These are phyloP conservation scores for Amorphotheca resinae DNA, from an alignment of 495 filamentous ascomycete species.

Conservation along the genomic window DNA sequence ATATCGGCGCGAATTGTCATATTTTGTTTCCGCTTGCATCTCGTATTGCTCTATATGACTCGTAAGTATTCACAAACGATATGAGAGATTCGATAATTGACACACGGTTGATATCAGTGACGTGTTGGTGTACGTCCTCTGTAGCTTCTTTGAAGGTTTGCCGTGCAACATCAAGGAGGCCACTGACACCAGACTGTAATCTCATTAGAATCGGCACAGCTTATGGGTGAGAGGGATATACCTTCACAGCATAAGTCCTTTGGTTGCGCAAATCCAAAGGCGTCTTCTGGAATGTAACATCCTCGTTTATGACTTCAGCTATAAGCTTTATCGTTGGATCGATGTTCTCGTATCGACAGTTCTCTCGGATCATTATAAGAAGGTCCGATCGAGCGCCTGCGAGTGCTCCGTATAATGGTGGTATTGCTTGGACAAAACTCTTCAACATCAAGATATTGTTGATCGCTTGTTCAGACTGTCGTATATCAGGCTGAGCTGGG, in stretches of 20 bases:
- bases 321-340: slow-evolving; percentile 51
- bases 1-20: slow-evolving; percentile 65
- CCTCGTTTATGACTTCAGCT: slow-evolving; percentile 61
- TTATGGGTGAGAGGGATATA: slow-evolving; percentile 20
- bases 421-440: slow-evolving; percentile 56
- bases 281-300: slow-evolving; percentile 62
- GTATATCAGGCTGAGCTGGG: slow-evolving; percentile 50
- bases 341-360: slow-evolving; percentile 51
- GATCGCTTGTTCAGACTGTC: slow-evolving; percentile 63
- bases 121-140: slow-evolving; percentile 59
- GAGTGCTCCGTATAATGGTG: slow-evolving; percentile 56
- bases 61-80: slow-evolving; percentile 15
- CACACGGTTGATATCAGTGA: slow-evolving; percentile 48
- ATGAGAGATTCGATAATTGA: background rate
- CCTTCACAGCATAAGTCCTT: slow-evolving; percentile 83
- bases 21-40: slow-evolving; percentile 54
- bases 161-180: slow-evolving; percentile 75
- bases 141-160: slow-evolving; percentile 78
- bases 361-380: slow-evolving; percentile 50
- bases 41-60: slow-evolving; percentile 39
- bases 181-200: slow-evolving; percentile 64
- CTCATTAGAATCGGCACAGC: background rate
- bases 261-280: slow-evolving; percentile 87
- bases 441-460: slow-evolving; percentile 86
- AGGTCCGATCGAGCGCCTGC: slow-evolving; percentile 50